Evolutionary conservation across 306 rosid genomes (phyloP).

Genomic region (Sicyos edulis): DNA sequence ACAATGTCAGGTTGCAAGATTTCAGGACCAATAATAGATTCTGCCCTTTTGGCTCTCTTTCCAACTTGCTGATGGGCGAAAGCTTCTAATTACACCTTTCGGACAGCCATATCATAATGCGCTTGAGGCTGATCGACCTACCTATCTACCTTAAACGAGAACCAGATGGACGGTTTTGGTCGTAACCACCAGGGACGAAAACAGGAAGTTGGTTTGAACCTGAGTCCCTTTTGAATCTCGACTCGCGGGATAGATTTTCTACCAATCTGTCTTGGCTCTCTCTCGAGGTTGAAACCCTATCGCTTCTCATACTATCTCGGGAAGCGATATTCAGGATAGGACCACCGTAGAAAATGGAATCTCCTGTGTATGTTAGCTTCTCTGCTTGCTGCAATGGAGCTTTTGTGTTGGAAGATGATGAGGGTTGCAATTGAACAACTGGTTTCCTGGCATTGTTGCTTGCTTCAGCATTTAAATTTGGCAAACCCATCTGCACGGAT

Average conservation of each 20-base stretch:
- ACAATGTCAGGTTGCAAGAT: constrained; percentile 22
- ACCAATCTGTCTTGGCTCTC: constrained; percentile 50
- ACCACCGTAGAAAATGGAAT: constrained; percentile 90
- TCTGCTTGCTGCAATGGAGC: constrained; percentile 51
- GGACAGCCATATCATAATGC: constrained; percentile 21
- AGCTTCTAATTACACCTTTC: constrained; percentile 15
- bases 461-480: constrained; percentile 46
- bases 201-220: constrained; percentile 88
- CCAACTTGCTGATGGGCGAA: neutral
- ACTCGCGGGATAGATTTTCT: constrained; percentile 53
- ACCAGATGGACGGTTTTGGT: constrained; percentile 46
- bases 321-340: constrained; percentile 65
- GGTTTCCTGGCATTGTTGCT: constrained; percentile 45
- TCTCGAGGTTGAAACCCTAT: constrained; percentile 37
- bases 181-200: constrained; percentile 72
- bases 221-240: constrained; percentile 74
- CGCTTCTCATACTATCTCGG: constrained; percentile 58
- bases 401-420: constrained; percentile 45
- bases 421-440: constrained; percentile 40
- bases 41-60: constrained; percentile 6
- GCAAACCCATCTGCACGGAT: constrained; percentile 43
- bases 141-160: constrained; percentile 40
- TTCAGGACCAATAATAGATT: constrained; percentile 13
- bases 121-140: neutral
- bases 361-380: constrained; percentile 84